Conservation (phyloP, 148 eudicot genomes). For the Chenopodium album region DNA sequence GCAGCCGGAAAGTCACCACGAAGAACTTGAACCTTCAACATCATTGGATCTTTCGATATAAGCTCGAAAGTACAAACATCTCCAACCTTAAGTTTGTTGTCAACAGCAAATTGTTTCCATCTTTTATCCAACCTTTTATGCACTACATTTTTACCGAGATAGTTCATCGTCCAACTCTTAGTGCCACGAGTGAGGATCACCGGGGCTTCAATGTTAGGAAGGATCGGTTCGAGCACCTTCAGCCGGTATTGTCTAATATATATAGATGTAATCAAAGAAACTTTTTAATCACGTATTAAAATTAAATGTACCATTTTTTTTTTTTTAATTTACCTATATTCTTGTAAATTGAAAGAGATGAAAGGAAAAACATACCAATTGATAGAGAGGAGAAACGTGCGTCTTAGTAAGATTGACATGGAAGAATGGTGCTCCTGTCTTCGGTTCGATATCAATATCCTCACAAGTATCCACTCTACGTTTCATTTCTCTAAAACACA, state of each 20-base stretch:
- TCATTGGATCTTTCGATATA: constrained; percentile 13
- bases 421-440: not conserved
- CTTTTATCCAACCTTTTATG: constrained; percentile 21
- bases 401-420: not conserved
- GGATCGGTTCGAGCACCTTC: constrained; percentile 13
- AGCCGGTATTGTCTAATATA: constrained; percentile 25
- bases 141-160: not conserved
- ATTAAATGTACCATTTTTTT: too few species aligned
- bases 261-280: not conserved
- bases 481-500: too few species aligned
- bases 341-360: not conserved
- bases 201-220: constrained; percentile 28
- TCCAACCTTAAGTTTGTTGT: constrained; percentile 40
- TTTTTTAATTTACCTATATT: too few species aligned
- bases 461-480: too few species aligned
- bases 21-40: constrained; percentile 46
- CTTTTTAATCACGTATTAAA: too few species aligned
- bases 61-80: constrained; percentile 50
- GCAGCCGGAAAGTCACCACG: constrained; percentile 37
- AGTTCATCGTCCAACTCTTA: constrained; percentile 39
- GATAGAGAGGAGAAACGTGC: not conserved
- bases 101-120: constrained; percentile 42
- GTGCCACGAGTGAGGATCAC: constrained; percentile 26
- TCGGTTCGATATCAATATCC: not conserved
- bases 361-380: not conserved